phyloP scores from a whole-genome alignment of 768 basidiomycete genomes.

The Phlebiopsis gigantea region DNA sequence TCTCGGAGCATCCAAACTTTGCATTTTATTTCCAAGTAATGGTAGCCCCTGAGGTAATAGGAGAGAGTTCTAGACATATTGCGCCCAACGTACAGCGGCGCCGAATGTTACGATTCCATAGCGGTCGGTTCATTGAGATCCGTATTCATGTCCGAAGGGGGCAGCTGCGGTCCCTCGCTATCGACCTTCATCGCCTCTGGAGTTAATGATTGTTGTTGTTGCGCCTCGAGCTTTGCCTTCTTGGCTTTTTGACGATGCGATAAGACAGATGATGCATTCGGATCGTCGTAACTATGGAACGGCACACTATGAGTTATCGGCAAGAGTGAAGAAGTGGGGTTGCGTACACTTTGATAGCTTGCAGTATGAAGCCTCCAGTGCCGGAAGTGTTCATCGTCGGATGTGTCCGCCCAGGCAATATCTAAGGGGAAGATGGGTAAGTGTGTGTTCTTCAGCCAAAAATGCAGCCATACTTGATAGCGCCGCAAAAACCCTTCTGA shows the following conservation, averaged over 20 bases:
- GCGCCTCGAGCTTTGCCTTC: conserved; percentile 18
- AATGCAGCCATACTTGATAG: conserved; percentile 54
- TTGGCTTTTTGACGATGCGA: conserved; percentile 40
- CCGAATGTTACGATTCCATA: background rate
- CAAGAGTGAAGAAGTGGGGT: background rate
- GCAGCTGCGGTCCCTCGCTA: background rate
- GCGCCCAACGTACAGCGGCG: background rate
- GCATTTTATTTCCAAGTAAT: background rate
- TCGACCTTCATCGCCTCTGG: background rate
- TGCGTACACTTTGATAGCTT: conserved; percentile 78
- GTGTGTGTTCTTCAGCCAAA: background rate
- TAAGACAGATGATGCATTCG: conserved; percentile 48
- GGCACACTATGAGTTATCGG: background rate
- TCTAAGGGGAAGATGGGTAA: background rate
- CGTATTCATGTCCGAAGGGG: background rate
- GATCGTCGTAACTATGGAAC: conserved; percentile 54
- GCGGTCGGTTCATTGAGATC: background rate
- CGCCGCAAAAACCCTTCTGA: conserved; percentile 84
- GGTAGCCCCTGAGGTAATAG: background rate
- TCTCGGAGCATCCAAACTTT: background rate
- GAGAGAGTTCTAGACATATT: background rate
- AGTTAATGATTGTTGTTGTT: background rate
- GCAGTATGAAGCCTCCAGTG: conserved; percentile 83
- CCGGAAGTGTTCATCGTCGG: conserved; percentile 90
- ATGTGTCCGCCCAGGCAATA: conserved; percentile 91